Percentiles rank a stretch among this genome's conserved stretches.
Evolutionary conservation across 2,329 filamentous ascomycete genomes (phyloP).

Genomic region (Colletotrichum sp.): DNA sequence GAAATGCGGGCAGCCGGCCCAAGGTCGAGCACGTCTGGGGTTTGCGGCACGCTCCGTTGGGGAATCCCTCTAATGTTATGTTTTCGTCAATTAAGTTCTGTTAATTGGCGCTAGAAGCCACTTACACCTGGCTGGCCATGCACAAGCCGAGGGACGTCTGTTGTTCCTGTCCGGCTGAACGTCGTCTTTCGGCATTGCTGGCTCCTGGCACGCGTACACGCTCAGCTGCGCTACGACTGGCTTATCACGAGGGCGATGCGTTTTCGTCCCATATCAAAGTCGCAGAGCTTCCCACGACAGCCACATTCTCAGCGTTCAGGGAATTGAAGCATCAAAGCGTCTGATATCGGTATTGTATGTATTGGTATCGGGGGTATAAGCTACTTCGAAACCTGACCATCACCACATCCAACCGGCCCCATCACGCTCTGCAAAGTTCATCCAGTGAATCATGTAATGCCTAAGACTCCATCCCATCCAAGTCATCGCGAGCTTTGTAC

Average conservation of each 20-base stretch:
- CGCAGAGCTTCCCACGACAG: background rate
- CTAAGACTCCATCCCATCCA: background rate
- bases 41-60: background rate
- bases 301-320: background rate
- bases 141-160: constrained; percentile 4
- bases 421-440: background rate
- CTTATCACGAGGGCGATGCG: background rate
- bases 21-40: background rate
- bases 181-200: background rate
- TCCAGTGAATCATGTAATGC: background rate
- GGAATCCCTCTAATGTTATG: background rate
- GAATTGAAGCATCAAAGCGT: background rate
- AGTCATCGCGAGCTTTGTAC: constrained; percentile 24
- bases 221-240: background rate
- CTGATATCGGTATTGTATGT: background rate
- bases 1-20: constrained; percentile 5
- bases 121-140: background rate
- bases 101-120: background rate
- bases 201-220: background rate
- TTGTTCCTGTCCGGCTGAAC: background rate
- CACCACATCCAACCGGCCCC: background rate
- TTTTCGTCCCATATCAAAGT: background rate
- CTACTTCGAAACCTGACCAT: background rate
- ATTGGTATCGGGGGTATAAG: background rate
- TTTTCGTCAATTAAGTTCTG: background rate